Evolutionary conservation across 495 filamentous ascomycete genomes (phyloP), one percentile per base, ranked within the genome.

Genomic region (Aspergillus kassunensis): DNA sequence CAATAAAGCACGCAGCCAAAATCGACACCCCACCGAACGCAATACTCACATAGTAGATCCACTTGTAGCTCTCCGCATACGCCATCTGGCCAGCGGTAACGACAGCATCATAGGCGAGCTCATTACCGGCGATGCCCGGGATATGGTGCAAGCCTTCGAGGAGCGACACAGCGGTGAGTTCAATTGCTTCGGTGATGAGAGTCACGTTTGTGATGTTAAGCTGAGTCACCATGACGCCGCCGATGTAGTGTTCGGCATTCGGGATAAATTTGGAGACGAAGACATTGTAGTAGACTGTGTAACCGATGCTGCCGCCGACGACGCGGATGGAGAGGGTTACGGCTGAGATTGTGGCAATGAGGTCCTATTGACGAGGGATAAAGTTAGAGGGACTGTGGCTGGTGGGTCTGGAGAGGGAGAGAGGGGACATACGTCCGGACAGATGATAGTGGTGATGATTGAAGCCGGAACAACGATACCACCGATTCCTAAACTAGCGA

Each of bases 201-300:
- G 55, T 56, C 0, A 55, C 40, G 53, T 80, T 65, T 5, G 71
- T 79, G 60, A 89, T 85, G 49, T 78, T 75, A 31, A 79, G 67
- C 45, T 79, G 48, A 12, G 63, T 59, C 3, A 67, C 47, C 72
- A 84, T 83, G 1, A 77, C 73, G 8, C 71, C 75, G 18, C 75
- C 78, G 13, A 87, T 77, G 47, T 79, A 74, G 39, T 74, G 42
- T 8, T 48, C 62, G 27, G 83, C 77, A 16, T 72, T 64, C 0
- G 80, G 75, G 12, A 76, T 55, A 52, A 88, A 82, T 67, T 86
- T 87, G 56, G 76, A 75, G 56, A 80, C 64, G 69, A 88, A 90
- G 57, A 90, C 75, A 61, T 88, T 90, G 76, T 83, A 89, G 75
- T 90, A 90, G 51, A 84, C 78, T 19, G 78, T 79, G 62, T 88